Base-by-base conservation (phyloP, 1,284 basidiomycete genomes). In the Trichosporon faecale region DNA sequence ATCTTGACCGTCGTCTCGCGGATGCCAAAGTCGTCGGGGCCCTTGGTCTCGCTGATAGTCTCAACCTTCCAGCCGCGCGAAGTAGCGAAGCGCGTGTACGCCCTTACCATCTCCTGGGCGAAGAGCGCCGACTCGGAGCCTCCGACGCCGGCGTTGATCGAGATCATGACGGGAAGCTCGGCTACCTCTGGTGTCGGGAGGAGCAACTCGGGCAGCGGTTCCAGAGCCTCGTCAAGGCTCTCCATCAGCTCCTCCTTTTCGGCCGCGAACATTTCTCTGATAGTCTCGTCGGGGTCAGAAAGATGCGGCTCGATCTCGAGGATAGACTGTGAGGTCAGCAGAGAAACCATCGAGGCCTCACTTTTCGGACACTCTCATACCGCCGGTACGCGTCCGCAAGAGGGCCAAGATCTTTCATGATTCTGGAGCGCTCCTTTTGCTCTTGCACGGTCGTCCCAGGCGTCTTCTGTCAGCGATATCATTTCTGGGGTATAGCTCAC, bases 61-160 rank as follows among this genome's bases (percentile, higher is more conserved):
- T 79, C 78, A 12, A 80, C 75, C 25, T 78, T 77, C 84, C 85
- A 86, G 3, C 81, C 80, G 49, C 78, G 76, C 12, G 76, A 78
- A 64, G 87, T 86, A 0, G 91, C 91, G 57, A 90, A 88, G 11
- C 91, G 88, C 16, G 87, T 84, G 79, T 98, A 99, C 90, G 98
- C 95, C 33, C 91, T 85, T 46, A 93, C 81, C 55, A 99, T 82
- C 67, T 96, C 91, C 0, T 85, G 87, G 0, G 91, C 86, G 77
- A 98, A 99, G 0, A 98, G 85, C 5, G 89, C 89, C 0, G 95
- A 88, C 82, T 99, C 96, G 3, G 90, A 90, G 0, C 96, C 96
- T 0, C 96, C 97, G 0, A 96, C 94, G 2, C 95, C 97, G 0
- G 94, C 89, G 76, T 96, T 95, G 37, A 99, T 85, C 75, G 98